Percentiles rank a stretch among this genome's conserved stretches.
Conservation (phyloP, 2,329 filamentous ascomycete genomes). For the Penicillium sp. region DNA sequence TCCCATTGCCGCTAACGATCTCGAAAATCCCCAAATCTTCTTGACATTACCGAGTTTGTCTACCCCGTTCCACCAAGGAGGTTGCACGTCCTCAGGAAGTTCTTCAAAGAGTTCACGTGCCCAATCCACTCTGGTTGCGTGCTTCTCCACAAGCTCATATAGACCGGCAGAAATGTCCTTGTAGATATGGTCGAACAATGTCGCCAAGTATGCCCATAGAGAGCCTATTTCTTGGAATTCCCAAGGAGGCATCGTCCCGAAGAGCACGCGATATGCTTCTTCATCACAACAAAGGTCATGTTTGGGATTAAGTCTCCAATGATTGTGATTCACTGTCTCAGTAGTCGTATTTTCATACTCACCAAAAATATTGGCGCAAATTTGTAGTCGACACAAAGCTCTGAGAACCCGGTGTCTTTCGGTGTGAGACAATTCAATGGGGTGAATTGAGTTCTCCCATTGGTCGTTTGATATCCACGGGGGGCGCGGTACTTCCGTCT, state of each 20-base stretch:
- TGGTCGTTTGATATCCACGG: background rate
- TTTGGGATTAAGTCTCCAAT: too few species aligned
- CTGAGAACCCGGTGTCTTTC: conserved; percentile 17
- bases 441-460: conserved; percentile 3
- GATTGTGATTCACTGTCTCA: too few species aligned
- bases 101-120: too few species aligned
- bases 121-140: background rate
- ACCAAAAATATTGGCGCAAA: conserved; percentile 18
- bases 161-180: background rate
- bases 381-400: conserved; percentile 23
- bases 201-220: conserved; percentile 9
- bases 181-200: background rate
- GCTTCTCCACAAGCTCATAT: background rate
- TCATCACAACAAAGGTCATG: too few species aligned
- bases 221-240: conserved; percentile 24
- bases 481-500: background rate
- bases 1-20: conserved; percentile 8
- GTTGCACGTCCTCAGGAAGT: background rate
- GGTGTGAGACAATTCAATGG: conserved; percentile 7
- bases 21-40: background rate
- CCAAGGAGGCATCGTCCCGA: conserved; percentile 23
- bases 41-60: too few species aligned
- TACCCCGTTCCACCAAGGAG: background rate
- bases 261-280: conserved; percentile 20
- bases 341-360: background rate